phyloP scores from a whole-genome alignment of 1,139 yeast genomes.

The Candida sp. region DNA sequence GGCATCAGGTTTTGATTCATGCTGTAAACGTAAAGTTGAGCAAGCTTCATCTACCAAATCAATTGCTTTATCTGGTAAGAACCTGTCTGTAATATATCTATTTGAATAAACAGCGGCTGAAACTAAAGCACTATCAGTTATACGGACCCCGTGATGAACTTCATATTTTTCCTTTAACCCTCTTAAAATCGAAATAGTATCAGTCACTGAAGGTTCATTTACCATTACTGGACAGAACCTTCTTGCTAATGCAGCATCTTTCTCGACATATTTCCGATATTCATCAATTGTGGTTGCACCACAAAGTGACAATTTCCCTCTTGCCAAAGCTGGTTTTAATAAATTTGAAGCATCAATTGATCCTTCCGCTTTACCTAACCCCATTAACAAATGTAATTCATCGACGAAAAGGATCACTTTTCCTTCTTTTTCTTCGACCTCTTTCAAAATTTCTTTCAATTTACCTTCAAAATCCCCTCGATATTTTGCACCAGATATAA shows the following conservation, averaged over 20 bases:
- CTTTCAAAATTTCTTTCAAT: conserved; percentile 77
- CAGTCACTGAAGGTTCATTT: conserved; percentile 89
- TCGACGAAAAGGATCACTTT: conserved; percentile 83
- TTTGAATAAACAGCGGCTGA: conserved; percentile 91
- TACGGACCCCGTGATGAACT: conserved; percentile 98
- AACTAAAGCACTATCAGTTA: conserved; percentile 88
- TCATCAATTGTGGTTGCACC: conserved; percentile 96
- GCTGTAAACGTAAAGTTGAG: conserved; percentile 89
- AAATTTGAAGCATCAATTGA: conserved; percentile 94
- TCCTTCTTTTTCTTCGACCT: conserved; percentile 81
- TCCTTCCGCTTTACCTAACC: conserved; percentile 94
- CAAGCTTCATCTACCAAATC: conserved; percentile 98
- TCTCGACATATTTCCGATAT: conserved; percentile 82
- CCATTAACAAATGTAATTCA: conserved; percentile 87
- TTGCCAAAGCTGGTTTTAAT: conserved; percentile 89
- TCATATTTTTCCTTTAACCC: conserved; percentile 94
- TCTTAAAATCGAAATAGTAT: conserved; percentile 86
- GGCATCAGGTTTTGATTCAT: conserved; percentile 95
- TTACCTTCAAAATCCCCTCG: conserved; percentile 96
- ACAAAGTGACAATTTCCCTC: conserved; percentile 90
- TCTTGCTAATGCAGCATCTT: conserved; percentile 89
- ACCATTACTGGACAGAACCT: conserved; percentile 88
- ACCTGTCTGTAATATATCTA: conserved; percentile 88
- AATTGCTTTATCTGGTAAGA: conserved; percentile 93
- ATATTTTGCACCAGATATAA: conserved; percentile 92